Evolutionary conservation across 768 basidiomycete genomes (phyloP).

Genomic region (Candolleomyces aberdarensis): DNA sequence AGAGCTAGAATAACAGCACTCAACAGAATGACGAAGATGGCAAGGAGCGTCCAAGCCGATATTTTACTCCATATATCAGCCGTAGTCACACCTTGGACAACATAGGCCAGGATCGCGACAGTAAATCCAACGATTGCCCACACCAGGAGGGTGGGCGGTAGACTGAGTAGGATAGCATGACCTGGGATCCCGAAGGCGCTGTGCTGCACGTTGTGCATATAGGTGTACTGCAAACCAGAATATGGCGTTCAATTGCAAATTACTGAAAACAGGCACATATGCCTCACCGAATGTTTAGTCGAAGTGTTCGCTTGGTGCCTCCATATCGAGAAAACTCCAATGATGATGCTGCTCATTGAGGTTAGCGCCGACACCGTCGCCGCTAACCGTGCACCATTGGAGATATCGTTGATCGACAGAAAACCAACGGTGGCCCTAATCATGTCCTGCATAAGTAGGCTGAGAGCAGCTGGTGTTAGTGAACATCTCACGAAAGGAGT

Average conservation of each 20-base stretch:
- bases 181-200: conserved; percentile 43
- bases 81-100: conserved; percentile 31
- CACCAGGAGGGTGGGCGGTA: conserved; percentile 52
- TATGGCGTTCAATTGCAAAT: background rate
- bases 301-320: conserved; percentile 47
- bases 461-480: background rate
- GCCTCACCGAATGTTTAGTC: conserved; percentile 40
- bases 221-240: conserved; percentile 38
- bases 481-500: conserved; percentile 42
- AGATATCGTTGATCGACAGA: conserved; percentile 41
- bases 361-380: conserved; percentile 45
- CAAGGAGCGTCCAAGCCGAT: conserved; percentile 40
- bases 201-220: conserved; percentile 50
- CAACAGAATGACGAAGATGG: conserved; percentile 38
- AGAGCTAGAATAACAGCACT: conserved; percentile 35
- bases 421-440: conserved; percentile 49
- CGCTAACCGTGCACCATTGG: conserved; percentile 30
- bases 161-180: conserved; percentile 47
- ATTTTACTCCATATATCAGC: conserved; percentile 18
- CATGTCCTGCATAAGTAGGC: background rate
- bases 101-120: conserved; percentile 42
- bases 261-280: background rate
- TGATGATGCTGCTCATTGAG: conserved; percentile 53
- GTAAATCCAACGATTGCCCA: conserved; percentile 53
- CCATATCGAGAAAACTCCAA: conserved; percentile 57